Base-by-base conservation (phyloP, 202 grass and related monocot genomes). In the Cymbopogon flexuosus region DNA sequence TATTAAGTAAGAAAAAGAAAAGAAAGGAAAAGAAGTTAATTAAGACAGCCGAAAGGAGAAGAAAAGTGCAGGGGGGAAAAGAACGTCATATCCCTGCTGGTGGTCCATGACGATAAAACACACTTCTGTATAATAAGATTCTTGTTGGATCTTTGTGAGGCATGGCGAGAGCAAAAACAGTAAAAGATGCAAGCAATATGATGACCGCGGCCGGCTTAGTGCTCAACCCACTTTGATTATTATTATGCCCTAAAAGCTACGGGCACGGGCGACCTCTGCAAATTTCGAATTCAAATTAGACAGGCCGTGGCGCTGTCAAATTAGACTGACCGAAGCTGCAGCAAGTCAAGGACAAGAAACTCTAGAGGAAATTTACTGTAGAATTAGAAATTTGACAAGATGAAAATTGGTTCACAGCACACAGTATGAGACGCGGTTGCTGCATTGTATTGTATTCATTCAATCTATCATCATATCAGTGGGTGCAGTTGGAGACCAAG, bases 211-310 rank as follows among this genome's bases (percentile, higher is more conserved):
- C 43, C 66, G 30, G 30, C 80, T 79, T 83, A 79, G 80, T 88
- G 75, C 80, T 9, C 18, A 78, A 35, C 27, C 14, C n/a, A 83
- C 46, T 52, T 30, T 22, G 52, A 70, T 49, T 49, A 22, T 22
- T 39, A 70, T 49, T 49, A 22, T 57, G 7, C 10, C 16, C 51
- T 35, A 69, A 16, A 69, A 52, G 8, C 21, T 76, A 10, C 13
- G 16, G 8, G 2, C 37, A 5, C 13, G 15, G 4, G 4, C 37
- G 7, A 43, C 18, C 12, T 61, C 19, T 68, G 74, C 76, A 75
- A 51, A 69, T 51, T 86, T 86, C 12, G 56, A 87, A 82, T 86
- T 70, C 36, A 21, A 86, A 75, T 24, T 59, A 59, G 9, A 59
- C n/a, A 30, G 29, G 6, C 3, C 29, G n/a, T 58, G 19, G 54